Percentiles rank a stretch among this genome's conserved stretches.
Evolutionary conservation across 331 rosid genomes (phyloP).

Genomic region (Rhamnella rubrinervis): DNA sequence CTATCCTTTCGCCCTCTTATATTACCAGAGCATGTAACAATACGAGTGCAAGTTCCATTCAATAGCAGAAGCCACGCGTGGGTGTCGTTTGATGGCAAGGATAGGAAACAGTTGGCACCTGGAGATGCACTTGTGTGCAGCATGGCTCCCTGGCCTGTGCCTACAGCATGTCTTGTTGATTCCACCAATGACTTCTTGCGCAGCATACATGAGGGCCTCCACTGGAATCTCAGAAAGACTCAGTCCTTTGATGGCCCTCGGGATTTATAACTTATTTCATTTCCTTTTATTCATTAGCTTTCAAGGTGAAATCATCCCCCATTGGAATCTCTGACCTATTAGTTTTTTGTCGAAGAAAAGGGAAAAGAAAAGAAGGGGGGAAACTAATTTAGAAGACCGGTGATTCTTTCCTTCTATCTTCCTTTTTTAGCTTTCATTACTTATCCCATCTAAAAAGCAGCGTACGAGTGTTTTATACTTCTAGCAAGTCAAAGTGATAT

Average conservation of each 20-base stretch:
- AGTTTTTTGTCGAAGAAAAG: neutral
- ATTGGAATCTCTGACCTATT: neutral
- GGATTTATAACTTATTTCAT: slow-evolving; percentile 34
- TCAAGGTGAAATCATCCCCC: neutral
- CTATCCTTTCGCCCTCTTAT: slow-evolving; percentile 85
- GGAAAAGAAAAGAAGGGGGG: neutral
- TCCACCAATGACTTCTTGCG: slow-evolving; percentile 83
- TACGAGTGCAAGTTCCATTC: slow-evolving; percentile 84
- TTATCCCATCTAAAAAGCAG: neutral
- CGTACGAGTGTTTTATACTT: neutral
- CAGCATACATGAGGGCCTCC: slow-evolving; percentile 91
- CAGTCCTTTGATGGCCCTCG: slow-evolving; percentile 80
- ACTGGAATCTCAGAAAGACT: slow-evolving; percentile 88
- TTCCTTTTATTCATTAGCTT: neutral
- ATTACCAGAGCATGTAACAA: slow-evolving; percentile 78
- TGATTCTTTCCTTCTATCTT: neutral
- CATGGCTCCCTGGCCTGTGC: slow-evolving; percentile 99
- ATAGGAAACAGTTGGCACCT: slow-evolving; percentile 72
- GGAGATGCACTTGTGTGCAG: slow-evolving; percentile 96
- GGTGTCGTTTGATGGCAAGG: slow-evolving; percentile 96
- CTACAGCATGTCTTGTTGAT: slow-evolving; percentile 82
- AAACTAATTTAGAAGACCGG: neutral
- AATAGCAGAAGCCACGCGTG: slow-evolving; percentile 89
- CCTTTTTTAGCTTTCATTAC: too few species aligned
- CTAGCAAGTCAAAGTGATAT: neutral